phyloP scores from a whole-genome alignment of 148 eudicot genomes.

The Tetragonia tetragonoides region DNA sequence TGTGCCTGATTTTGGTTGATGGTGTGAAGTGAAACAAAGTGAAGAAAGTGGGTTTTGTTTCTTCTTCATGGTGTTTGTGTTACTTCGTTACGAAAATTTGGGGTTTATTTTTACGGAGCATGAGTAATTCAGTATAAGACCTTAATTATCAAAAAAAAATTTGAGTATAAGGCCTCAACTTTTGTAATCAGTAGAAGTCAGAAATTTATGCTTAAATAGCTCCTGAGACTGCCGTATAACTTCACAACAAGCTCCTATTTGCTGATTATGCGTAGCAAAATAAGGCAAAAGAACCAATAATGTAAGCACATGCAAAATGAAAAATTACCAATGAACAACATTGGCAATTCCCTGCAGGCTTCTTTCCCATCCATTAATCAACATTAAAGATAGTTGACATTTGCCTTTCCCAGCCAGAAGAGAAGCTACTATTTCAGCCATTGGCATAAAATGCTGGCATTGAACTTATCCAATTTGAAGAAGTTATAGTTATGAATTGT shows the following conservation, averaged over 20 bases:
- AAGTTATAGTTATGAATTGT: slow-evolving; percentile 21
- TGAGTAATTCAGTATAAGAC: no score
- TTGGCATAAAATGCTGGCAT: slow-evolving; percentile 16
- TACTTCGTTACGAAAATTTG: neutral
- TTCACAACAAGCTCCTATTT: neutral
- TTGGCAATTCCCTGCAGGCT: neutral
- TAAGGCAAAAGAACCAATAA: no score
- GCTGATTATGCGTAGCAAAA: neutral
- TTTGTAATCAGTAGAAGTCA: no score
- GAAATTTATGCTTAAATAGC: no score
- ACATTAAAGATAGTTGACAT: neutral
- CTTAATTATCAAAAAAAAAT: no score
- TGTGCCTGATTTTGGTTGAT: neutral
- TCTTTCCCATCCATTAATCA: slow-evolving; percentile 14
- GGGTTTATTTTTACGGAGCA: neutral
- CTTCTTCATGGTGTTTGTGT: neutral
- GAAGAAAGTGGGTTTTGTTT: neutral
- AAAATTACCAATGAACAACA: slow-evolving; percentile 8
- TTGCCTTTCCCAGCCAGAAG: neutral
- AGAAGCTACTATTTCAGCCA: slow-evolving; percentile 1
- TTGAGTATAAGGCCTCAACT: no score
- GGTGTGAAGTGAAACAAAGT: neutral
- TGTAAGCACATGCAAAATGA: neutral
- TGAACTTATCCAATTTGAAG: slow-evolving; percentile 12
- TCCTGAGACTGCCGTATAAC: neutral